These are phyloP conservation scores for Trichoderma asperelloides DNA, from an alignment of 495 filamentous ascomycete species.

Conservation along the genomic window DNA sequence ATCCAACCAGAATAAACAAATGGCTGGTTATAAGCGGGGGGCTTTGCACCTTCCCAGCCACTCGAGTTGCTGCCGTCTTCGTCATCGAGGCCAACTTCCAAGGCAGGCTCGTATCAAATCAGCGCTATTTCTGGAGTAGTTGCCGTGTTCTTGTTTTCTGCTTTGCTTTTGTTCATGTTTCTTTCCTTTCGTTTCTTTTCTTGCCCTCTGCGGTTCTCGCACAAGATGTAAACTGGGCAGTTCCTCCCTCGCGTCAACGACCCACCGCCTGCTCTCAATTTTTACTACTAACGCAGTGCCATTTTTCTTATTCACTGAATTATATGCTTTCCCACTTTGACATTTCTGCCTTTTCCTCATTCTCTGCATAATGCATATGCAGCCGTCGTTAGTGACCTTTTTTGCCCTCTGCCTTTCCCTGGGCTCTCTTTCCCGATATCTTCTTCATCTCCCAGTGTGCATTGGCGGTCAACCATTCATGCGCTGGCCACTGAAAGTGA, in stretches of 20 bases:
- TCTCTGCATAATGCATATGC: constrained; percentile 2
- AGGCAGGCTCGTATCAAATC: not conserved
- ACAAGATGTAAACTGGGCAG: not conserved
- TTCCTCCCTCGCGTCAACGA: not conserved
- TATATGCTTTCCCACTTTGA: not conserved
- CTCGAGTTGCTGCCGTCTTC: not conserved
- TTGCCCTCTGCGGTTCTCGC: not conserved
- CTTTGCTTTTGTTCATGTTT: not conserved
- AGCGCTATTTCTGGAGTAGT: not conserved
- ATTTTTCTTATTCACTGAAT: not conserved
- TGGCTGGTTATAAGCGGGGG: constrained; percentile 5
- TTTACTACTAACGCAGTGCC: not conserved
- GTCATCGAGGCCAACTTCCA: not conserved
- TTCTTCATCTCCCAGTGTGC: not conserved
- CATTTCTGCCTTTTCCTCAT: not conserved
- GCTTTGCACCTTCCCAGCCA: constrained; percentile 5
- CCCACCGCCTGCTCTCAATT: not conserved
- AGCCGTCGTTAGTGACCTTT: not conserved
- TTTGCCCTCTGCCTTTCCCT: not conserved
- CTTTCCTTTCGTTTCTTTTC: not conserved
- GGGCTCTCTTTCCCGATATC: not conserved
- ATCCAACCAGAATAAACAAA: not conserved
- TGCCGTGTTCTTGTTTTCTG: not conserved
- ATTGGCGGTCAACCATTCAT: constrained; percentile 1
- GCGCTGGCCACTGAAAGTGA: not conserved